Evolutionary conservation across 2,329 filamentous ascomycete species (phyloP).

Genomic region (Fonsecaea pedrosoi): DNA sequence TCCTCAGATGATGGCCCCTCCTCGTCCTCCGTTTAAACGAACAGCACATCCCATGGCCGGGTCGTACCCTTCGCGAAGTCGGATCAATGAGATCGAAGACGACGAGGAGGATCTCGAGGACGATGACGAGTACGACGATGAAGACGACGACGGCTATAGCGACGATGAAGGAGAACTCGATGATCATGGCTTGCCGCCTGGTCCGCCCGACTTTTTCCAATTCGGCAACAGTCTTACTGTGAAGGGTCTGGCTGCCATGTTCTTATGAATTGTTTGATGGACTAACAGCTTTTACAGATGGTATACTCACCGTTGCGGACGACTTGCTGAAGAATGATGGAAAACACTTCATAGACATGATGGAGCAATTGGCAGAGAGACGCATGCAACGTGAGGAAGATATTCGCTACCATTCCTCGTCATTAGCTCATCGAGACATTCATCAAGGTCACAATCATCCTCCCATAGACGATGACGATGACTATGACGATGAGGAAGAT

Average conservation of each 20-base stretch:
- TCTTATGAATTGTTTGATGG: not conserved
- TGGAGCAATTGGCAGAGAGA: slow-evolving; percentile 97
- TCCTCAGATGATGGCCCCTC: slow-evolving; percentile 71
- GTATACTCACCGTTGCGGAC: slow-evolving; percentile 97
- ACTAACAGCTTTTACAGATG: slow-evolving; percentile 62
- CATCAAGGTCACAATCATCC: slow-evolving; percentile 78
- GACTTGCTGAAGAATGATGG: slow-evolving; percentile 98
- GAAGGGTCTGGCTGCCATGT: slow-evolving; percentile 65
- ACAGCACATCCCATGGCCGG: slow-evolving; percentile 54
- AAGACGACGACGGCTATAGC: slow-evolving; percentile 72
- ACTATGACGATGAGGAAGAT: slow-evolving; percentile 79
- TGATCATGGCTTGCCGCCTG: slow-evolving; percentile 68
- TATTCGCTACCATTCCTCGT: slow-evolving; percentile 71
- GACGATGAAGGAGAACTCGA: slow-evolving; percentile 69
- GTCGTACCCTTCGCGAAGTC: slow-evolving; percentile 66
- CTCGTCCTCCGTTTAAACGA: slow-evolving; percentile 57
- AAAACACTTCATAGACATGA: slow-evolving; percentile 99
- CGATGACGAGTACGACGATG: slow-evolving; percentile 60
- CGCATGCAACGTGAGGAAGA: slow-evolving; percentile 97
- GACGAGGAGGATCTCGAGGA: slow-evolving; percentile 64
- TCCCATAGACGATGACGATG: slow-evolving; percentile 75
- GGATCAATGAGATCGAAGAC: slow-evolving; percentile 65
- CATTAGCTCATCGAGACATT: slow-evolving; percentile 62
- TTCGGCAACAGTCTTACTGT: slow-evolving; percentile 98
- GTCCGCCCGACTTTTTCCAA: slow-evolving; percentile 87